Evolutionary conservation across 2,329 filamentous ascomycete species (phyloP), one percentile per base, ranked within the genome.

Genomic region (Podosphaera xanthii): DNA sequence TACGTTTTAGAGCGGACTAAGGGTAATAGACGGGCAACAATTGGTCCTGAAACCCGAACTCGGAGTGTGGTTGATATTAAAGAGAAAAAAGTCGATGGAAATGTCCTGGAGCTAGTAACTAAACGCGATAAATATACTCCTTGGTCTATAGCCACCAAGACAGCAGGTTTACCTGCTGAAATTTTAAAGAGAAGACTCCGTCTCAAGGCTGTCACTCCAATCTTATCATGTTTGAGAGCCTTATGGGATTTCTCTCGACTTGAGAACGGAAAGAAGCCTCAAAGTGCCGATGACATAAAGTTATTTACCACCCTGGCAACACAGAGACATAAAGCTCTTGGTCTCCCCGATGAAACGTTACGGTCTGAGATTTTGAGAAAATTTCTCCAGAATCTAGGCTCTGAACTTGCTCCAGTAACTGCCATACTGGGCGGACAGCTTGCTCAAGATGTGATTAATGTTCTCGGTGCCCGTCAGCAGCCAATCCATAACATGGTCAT

Each of bases 401-500:
- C 82, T 66, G 91, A 97, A 72, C 74, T 97, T 46, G 83, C 86
- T 10, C 89, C 92, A 6, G 87, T 94, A 7, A 84, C 87, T 0
- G 90, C 92, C 1, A 87, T 95, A 60, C 75, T 98, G 9, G 92
- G 92, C 56, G 92, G 90, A 8, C 82, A 90, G 70, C 77, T 98
- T 14, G 88, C 91, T 0, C 92, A 98, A 72, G 92, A 98, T 69
- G 89, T 95, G 58, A 97, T 98, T 72, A 97, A 97, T 67, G 90
- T 96, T 38, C 78, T 97, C 4, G 88, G 90, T 56, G 82, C 86
- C 69, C 82, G 86, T 48, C 89, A 97, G 72, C 92, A 96, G 71
- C 92, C 92, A 0, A 85, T 98, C 49, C 92, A 98, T 73, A 98
- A 98, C 70, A 81, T 95, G 69, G 79, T 95, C 57, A 75, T 97